Evolutionary conservation across 225 moss, liverwort and hornwort genomes (phyloP).

Genomic region (Anthoceros angustus): DNA sequence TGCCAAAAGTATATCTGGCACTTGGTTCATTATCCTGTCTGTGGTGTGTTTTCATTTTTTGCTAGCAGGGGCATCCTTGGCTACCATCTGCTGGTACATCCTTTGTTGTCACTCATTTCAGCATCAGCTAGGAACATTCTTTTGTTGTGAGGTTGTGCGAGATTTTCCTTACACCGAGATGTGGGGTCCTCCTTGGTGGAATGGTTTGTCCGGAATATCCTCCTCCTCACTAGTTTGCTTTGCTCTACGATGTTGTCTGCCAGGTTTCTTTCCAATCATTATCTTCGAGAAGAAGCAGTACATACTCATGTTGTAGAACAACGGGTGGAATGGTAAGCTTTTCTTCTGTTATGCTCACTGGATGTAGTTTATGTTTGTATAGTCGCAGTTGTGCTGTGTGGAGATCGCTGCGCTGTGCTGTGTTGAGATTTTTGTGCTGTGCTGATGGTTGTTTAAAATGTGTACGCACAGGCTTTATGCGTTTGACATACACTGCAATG

Average conservation of each 20-base stretch:
- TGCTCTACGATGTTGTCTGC: neutral
- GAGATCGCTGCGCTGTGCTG: neutral
- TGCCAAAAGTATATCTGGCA: slow-evolving; percentile 54
- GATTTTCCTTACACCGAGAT: neutral
- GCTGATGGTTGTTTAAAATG: neutral
- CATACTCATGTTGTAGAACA: slow-evolving; percentile 97
- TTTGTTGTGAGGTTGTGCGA: no score
- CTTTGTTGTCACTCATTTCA: slow-evolving; percentile 5
- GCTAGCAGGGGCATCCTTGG: slow-evolving; percentile 64
- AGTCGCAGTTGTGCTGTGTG: neutral
- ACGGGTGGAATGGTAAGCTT: slow-evolving; percentile 76
- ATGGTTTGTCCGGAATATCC: neutral
- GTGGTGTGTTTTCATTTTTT: slow-evolving; percentile 77
- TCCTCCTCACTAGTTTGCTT: neutral
- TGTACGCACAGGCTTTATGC: slow-evolving; percentile 67
- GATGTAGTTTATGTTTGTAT: neutral
- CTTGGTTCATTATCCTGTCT: slow-evolving; percentile 57
- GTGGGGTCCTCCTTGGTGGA: neutral
- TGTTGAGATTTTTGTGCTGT: neutral
- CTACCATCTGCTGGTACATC: slow-evolving; percentile 73
- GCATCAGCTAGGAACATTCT: neutral
- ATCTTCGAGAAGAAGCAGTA: slow-evolving; percentile 76
- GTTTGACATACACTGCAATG: slow-evolving; percentile 90
- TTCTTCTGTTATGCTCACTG: neutral
- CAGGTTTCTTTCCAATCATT: slow-evolving; percentile 93